Conservation (phyloP, 345 rosid genomes). For the Microcos paniculata region DNA sequence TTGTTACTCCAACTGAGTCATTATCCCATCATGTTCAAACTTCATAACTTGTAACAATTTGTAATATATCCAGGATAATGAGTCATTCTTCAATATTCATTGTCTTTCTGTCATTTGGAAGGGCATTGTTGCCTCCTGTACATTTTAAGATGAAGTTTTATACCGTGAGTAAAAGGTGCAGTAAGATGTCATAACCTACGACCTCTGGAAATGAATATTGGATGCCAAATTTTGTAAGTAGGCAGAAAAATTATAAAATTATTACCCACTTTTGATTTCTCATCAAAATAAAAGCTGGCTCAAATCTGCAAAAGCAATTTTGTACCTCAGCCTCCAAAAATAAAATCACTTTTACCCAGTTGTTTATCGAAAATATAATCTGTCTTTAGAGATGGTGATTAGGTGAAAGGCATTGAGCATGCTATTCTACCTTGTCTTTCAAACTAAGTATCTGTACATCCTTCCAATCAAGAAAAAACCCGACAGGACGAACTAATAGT, state of each 20-base stretch:
- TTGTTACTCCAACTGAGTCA: background rate
- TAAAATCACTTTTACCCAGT: background rate
- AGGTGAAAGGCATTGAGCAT: constrained; percentile 2
- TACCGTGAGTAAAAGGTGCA: background rate
- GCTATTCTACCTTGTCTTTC: background rate
- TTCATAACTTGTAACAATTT: background rate
- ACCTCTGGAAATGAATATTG: background rate
- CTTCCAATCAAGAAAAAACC: background rate
- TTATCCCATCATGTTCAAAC: constrained; percentile 5
- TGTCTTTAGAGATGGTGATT: background rate
- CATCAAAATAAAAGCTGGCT: background rate
- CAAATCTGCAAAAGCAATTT: background rate
- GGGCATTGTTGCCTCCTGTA: background rate
- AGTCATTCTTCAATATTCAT: background rate
- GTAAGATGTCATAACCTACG: background rate
- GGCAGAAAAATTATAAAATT: background rate
- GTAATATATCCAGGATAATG: background rate
- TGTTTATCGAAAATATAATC: background rate
- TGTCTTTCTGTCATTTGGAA: background rate
- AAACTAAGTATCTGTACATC: background rate
- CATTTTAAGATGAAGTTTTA: background rate
- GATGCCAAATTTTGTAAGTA: background rate
- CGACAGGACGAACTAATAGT: background rate
- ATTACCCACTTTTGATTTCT: background rate
- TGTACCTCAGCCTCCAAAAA: background rate